These are phyloP conservation scores for Scheffersomyces quercinus DNA, from an alignment of 1,139 yeast genomes.

Conservation along the genomic window DNA sequence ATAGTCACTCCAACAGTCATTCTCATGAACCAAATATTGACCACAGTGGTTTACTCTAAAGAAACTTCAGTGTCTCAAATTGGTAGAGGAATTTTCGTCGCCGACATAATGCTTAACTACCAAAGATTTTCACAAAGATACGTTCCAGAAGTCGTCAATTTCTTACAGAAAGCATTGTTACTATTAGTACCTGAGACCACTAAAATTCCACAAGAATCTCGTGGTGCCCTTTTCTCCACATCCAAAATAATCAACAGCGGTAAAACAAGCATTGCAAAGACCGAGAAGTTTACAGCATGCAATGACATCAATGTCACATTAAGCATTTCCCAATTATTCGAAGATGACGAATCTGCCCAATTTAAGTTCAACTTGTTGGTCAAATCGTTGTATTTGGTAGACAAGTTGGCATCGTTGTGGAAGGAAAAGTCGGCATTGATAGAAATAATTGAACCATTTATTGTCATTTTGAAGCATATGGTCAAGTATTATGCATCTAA, in stretches of 20 bases:
- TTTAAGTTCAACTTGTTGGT: slow-evolving; percentile 33
- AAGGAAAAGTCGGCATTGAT: slow-evolving; percentile 62
- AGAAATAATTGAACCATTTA: slow-evolving; percentile 53
- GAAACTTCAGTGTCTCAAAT: slow-evolving; percentile 45
- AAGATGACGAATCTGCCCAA: slow-evolving; percentile 9
- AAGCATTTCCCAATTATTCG: slow-evolving; percentile 21
- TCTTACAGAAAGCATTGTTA: slow-evolving; percentile 54
- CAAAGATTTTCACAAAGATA: slow-evolving; percentile 80
- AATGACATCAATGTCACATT: slow-evolving; percentile 9
- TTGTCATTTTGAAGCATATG: slow-evolving; percentile 35
- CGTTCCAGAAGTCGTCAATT: slow-evolving; percentile 74
- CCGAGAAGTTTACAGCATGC: slow-evolving; percentile 11
- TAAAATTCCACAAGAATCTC: slow-evolving; percentile 14
- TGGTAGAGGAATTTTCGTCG: slow-evolving; percentile 56
- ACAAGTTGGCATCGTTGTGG: slow-evolving; percentile 48
- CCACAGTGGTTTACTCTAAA: slow-evolving; percentile 34
- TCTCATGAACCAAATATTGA: slow-evolving; percentile 66
- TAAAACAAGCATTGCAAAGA: slow-evolving; percentile 20
- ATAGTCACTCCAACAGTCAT: slow-evolving; percentile 84
- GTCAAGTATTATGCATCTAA: slow-evolving; percentile 33
- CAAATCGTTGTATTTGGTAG: slow-evolving; percentile 28
- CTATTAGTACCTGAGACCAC: slow-evolving; percentile 47
- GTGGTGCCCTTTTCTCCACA: slow-evolving; percentile 14
- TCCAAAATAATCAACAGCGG: slow-evolving; percentile 5
- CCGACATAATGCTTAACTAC: slow-evolving; percentile 65